Base-by-base conservation (phyloP, 257 asterid species). In the Lycium ferocissimum region DNA sequence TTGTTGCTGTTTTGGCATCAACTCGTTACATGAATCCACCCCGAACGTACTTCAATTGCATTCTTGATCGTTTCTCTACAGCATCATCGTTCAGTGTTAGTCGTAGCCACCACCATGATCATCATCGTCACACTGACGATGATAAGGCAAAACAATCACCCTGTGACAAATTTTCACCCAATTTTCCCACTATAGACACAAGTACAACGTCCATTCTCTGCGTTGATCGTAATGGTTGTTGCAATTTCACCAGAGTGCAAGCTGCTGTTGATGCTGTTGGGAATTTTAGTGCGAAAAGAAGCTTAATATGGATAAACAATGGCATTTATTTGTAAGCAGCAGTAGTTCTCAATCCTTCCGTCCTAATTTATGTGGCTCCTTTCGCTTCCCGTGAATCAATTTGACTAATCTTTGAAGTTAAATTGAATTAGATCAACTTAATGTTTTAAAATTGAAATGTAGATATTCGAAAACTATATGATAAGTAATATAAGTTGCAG, bases 171-270 rank as follows among this genome's bases (percentile, higher is more conserved):
- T 94, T 95, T 35, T 93, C 94, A 2, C 91, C 92, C 0, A 91
- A 90, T 86, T 89, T 94, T 1, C 97, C 97, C 2, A 96, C 97
- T 5, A 86, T 94, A 0, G 95, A 93, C 82, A 92, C 97, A 12
- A 92, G 86, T 89, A 88, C 90, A 0, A 91, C 96, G 2, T 87
- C 97, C 0, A 22, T 88, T 54, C 26, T 95, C 1, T 96, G 99
- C 12, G 98, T 96, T 15, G 98, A 96, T 83, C 75, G 54, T 6
- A 93, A 94, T 15, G 97, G 99, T 2, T 96, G 99, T 70, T 96
- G 99, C 91, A 95, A 96, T 81, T 96, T 96, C 89, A 95, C 97
- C 8, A 91, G 92, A 1, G 92, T 96, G 35, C 98, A 96, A 84
- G 93, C 98, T 1, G 99, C 99, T 1, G 94, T 95, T 22, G 98